Evolutionary conservation across 2,329 filamentous ascomycete species (phyloP), one percentile per base, ranked within the genome.

Genomic region (Hymenoscyphus occultus): DNA sequence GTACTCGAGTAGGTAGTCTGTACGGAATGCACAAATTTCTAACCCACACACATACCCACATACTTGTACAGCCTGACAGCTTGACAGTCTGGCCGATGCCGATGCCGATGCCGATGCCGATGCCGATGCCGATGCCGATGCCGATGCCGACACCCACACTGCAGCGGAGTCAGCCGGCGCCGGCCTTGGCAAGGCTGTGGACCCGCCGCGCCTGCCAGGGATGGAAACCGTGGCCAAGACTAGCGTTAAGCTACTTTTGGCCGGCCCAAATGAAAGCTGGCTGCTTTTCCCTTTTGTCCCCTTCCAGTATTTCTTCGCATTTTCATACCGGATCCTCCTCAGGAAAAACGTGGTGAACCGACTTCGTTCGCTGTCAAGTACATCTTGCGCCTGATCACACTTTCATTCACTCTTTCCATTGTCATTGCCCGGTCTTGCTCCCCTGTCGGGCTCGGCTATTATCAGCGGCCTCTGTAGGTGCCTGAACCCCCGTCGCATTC

Each of bases 231-330:
- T 51, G 35, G 48, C 48, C 48, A 54, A 54, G 45, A 22, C 48
- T 54, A 54, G 48, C 19, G 45, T 54, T 54, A 54, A 51, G 48
- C 48, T 54, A 54, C 48, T 54, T 54, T 54, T 10, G 48, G 10
- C 19, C 7, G 48, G 48, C 19, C 2, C 19, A 54, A 51, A 54
- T 54, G 48, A 54, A 28, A 54, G 45, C 45, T 51, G 45, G n/a
- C 42, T 48, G 45, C 19, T 54, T 54, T 54, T 28, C 48, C 22
- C 48, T 54, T 54, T 54, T 28, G 22, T 54, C 48, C 22, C 19
- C 45, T 51, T 51, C 45, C 45, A 16, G 16, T n/a, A 51, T 28
- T 54, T 13, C 22, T 28, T 28, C 13, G 10, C 13, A 22, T 22
- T 28, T 3, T 5, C 19, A 54, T 28, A 22, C 22, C 19, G 12